These are phyloP conservation scores for Lachancea fermentati DNA, from an alignment of 805 yeast species.

Conservation along the genomic window DNA sequence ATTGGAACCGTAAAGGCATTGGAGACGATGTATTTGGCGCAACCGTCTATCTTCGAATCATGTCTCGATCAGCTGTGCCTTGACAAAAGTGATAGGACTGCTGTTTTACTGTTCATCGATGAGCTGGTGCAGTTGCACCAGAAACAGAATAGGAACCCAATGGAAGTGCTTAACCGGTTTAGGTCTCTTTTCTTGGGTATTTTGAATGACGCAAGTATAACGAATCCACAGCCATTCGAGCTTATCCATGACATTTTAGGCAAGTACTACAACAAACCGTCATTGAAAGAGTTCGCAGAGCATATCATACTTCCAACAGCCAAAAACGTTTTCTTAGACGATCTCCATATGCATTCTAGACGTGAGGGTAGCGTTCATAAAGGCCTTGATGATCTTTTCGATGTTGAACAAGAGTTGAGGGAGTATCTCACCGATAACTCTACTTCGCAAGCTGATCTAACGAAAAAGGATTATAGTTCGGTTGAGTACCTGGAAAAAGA, in stretches of 20 bases:
- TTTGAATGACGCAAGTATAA: constrained; percentile 26
- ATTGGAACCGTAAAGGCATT: constrained; percentile 26
- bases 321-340: background rate
- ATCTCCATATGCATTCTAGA: background rate
- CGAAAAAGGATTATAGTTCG: constrained; percentile 1
- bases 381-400: constrained; percentile 11
- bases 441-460: background rate
- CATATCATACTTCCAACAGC: constrained; percentile 2
- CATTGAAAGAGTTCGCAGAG: constrained; percentile 9
- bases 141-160: constrained; percentile 29
- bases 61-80: constrained; percentile 7
- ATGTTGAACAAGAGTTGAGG: constrained; percentile 19
- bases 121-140: constrained; percentile 23
- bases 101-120: constrained; percentile 20
- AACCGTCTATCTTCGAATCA: constrained; percentile 14
- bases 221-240: constrained; percentile 20
- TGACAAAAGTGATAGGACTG: constrained; percentile 4
- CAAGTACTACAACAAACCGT: constrained; percentile 17
- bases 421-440: constrained; percentile 11
- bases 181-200: constrained; percentile 31
- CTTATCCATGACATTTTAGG: constrained; percentile 22
- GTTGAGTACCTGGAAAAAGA: constrained; percentile 21
- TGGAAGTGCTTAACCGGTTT: constrained; percentile 28
- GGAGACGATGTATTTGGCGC: constrained; percentile 28
- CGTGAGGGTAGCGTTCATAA: too few species aligned